Percentiles rank a stretch among this genome's conserved stretches.
phyloP scores from a whole-genome alignment of 176 grass and related monocot genomes.

The Carex myosuroides region DNA sequence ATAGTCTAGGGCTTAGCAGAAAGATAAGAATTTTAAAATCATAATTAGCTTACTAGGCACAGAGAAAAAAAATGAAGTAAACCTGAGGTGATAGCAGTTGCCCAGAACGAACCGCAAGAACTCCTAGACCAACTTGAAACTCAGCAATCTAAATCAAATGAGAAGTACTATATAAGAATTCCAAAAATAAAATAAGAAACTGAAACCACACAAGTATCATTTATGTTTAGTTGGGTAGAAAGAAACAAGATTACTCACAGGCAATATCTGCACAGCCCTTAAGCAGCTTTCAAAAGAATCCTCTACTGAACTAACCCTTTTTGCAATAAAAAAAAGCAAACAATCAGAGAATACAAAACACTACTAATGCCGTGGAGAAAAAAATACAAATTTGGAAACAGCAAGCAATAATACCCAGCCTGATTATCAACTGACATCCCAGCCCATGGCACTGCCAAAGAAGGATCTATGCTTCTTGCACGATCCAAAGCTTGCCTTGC shows the following conservation, averaged over 20 bases:
- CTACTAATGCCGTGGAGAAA: neutral
- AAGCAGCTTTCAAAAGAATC: conserved; percentile 88
- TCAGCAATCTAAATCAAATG: conserved; percentile 50
- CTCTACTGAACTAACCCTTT: conserved; percentile 40
- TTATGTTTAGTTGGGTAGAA: neutral
- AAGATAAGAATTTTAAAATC: neutral
- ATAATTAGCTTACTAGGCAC: neutral
- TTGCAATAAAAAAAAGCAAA: conserved; percentile 25
- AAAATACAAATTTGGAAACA: neutral
- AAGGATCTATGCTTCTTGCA: conserved; percentile 92
- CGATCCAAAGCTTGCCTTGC: conserved; percentile 81
- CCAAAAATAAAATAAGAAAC: conserved; percentile 1
- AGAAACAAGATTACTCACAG: conserved; percentile 51
- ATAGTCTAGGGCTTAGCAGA: neutral
- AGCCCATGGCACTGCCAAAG: conserved; percentile 91
- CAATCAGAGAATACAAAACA: conserved; percentile 22
- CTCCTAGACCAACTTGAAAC: conserved; percentile 91
- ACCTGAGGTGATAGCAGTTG: conserved; percentile 77
- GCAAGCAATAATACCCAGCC: conserved; percentile 14
- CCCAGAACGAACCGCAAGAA: conserved; percentile 56
- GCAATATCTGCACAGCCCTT: conserved; percentile 82
- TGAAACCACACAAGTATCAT: neutral
- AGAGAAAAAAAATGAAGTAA: conserved; percentile 4
- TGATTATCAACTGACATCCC: conserved; percentile 67
- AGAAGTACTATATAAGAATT: neutral